Percentiles rank a stretch among this genome's conserved stretches.
These are phyloP conservation scores for Hordeum vulgare DNA, from an alignment of 176 grass and related monocot species.

Conservation along the genomic window DNA sequence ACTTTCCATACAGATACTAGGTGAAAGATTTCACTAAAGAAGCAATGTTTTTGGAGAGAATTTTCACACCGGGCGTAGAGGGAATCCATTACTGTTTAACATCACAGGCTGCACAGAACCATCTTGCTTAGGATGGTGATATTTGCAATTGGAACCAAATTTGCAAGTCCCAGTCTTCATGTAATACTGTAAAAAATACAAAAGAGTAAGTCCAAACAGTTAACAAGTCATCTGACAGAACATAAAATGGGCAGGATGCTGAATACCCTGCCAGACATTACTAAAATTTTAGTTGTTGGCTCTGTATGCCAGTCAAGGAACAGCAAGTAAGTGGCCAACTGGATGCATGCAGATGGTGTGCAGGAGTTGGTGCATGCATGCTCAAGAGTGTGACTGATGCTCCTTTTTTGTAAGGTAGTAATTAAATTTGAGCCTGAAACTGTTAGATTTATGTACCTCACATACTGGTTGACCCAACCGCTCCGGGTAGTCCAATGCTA, in stretches of 20 bases:
- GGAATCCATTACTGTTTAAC: slow-evolving; percentile 77
- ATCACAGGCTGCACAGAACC: slow-evolving; percentile 44
- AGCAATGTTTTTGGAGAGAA: slow-evolving; percentile 15
- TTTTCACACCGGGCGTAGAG: slow-evolving; percentile 55
- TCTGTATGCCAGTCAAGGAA: not conserved
- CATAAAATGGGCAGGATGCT: not conserved
- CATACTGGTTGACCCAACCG: slow-evolving; percentile 71
- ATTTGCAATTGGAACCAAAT: slow-evolving; percentile 87
- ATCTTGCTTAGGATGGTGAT: slow-evolving; percentile 89
- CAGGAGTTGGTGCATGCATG: slow-evolving; percentile 6
- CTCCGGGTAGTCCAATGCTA: slow-evolving; percentile 54
- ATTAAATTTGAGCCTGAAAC: slow-evolving; percentile 13
- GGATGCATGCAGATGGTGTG: slow-evolving; percentile 12
- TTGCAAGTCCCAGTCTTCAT: slow-evolving; percentile 91
- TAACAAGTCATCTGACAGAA: slow-evolving; percentile 10
- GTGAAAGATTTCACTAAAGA: not conserved
- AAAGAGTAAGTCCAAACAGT: not conserved
- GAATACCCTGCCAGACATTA: slow-evolving; percentile 2
- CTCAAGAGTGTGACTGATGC: slow-evolving; percentile 1
- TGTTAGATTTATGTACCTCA: slow-evolving; percentile 44
- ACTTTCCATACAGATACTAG: not conserved
- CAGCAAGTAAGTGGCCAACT: slow-evolving; percentile 6
- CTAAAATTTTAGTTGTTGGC: not conserved
- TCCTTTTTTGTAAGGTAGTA: not conserved
- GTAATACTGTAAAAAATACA: slow-evolving; percentile 56